Evolutionary conservation across 768 basidiomycete genomes (phyloP), one percentile per base, ranked within the genome.

Genomic region (Plicaturopsis crispa): DNA sequence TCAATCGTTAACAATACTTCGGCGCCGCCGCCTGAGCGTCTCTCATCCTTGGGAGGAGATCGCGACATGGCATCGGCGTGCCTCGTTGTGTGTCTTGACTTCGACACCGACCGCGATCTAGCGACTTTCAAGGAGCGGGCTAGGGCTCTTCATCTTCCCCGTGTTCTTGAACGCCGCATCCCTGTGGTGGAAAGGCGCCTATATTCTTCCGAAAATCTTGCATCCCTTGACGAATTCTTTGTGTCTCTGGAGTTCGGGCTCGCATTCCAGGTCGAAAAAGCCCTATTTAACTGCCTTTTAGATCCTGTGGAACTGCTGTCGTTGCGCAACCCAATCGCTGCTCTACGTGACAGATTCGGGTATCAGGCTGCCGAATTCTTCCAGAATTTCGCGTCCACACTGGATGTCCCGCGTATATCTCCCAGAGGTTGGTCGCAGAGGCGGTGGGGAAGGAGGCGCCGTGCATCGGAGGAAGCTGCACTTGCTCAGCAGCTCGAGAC

Each of bases 251-350:
- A 54, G 4, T 66, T 66, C 31, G 47, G 50, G 22, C 50, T 67
- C 12, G 65, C 59, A 11, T 66, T 66, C 33, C 61, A 64, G 35
- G 46, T 61, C 4, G 61, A 66, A 20, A 66, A 66, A 36, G 61
- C 63, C 0, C 34, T 62, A n/a, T 40, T 44, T 24, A 54, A 48
- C 32, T 52, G 50, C 34, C 43, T 56, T 8, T 46, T 66, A 8
- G 55, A 44, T 23, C 34, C 39, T 1, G 5, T 4, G 0, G 52
- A 59, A n/a, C 54, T 50, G 19, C 22, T 40, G n/a, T 45, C 40
- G 4, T 35, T 66, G 46, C 38, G 33, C 33, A 41, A 30, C 2
- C 21, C 19, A 6, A 36, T 66, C 22, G 5, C 41, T 5, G 21
- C 36, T 3, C 51, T 66, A 16, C 6, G 28, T 10, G 33, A 40